Percentiles rank a stretch among this genome's conserved stretches.
Conservation (phyloP, 208 protist genomes). For the Crithidia sp. region DNA sequence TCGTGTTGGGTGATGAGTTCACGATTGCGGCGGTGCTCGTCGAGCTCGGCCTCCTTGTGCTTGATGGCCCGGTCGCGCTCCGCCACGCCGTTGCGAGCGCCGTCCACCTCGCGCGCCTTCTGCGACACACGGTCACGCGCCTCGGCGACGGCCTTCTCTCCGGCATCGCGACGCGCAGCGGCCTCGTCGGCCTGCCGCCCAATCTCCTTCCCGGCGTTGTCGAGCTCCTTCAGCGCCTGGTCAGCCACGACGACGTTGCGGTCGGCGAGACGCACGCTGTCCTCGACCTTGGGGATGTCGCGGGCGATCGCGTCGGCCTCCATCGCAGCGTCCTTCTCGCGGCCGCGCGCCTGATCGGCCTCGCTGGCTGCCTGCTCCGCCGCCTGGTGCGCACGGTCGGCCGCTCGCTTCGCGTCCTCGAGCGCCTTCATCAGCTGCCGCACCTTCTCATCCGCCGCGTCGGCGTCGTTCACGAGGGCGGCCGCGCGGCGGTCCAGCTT, state of each 20-base stretch:
- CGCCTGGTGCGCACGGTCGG: slow-evolving; percentile 72
- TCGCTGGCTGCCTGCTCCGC: slow-evolving; percentile 75
- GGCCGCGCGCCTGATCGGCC: slow-evolving; percentile 66
- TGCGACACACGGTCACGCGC: slow-evolving; percentile 60
- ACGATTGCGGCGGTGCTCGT: slow-evolving; percentile 81
- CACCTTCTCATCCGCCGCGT: slow-evolving; percentile 85
- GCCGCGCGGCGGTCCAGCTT: slow-evolving; percentile 74
- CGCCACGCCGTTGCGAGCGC: slow-evolving; percentile 56
- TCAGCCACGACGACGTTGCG: slow-evolving; percentile 68
- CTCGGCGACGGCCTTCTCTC: slow-evolving; percentile 71
- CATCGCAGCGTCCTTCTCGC: slow-evolving; percentile 66
- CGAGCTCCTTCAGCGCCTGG: slow-evolving; percentile 79
- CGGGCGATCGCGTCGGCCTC: slow-evolving; percentile 73
- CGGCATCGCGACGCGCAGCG: slow-evolving; percentile 68
- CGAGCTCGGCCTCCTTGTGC: slow-evolving; percentile 77
- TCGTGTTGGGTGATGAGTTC: slow-evolving; percentile 89
- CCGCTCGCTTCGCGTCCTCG: slow-evolving; percentile 78
- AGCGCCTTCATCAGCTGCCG: slow-evolving; percentile 86
- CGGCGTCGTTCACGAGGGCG: slow-evolving; percentile 62
- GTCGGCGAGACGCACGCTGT: slow-evolving; percentile 77
- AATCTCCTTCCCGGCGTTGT: slow-evolving; percentile 79
- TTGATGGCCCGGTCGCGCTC: slow-evolving; percentile 78
- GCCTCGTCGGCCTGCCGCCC: slow-evolving; percentile 86
- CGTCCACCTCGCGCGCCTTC: slow-evolving; percentile 68
- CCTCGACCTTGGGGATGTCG: slow-evolving; percentile 80